Base-by-base conservation (phyloP, 305 asterid genomes). In the Fraxinus floribunda region DNA sequence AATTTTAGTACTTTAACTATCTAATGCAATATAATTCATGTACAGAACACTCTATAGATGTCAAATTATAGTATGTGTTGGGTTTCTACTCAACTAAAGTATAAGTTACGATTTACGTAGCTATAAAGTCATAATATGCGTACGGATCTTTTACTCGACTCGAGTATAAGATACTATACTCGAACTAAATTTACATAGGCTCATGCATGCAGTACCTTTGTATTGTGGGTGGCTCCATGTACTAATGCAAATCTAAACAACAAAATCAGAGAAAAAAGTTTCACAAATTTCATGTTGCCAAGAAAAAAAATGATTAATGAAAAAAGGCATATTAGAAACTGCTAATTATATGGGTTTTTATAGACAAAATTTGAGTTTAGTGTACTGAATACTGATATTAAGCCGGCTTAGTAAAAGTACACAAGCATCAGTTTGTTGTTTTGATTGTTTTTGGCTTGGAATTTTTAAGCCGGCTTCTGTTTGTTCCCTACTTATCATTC, bases 401-500 rank as follows among this genome's bases (percentile, higher is more conserved):
- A 76, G 88, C 82, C 86, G 86, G 86, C 84, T 44, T 6, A 18
- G 18, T 71, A 5, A 0, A 39, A 62, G 77, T 76, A 78, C 84
- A 86, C 55, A 79, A 76, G 75, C 79, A 83, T 24, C 79, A 79
- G 66, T 38, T 9, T 57, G 22, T 57, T 22, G 64, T 75, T 78
- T 84, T 84, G 76, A 78, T 29, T 72, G 34, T 79, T 79, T 81
- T 79, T 60, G 76, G 46, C 74, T 87, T 87, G 87, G 81, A 71
- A 79, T 9, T 68, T 52, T 62, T 1, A 13, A 55, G 89, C 88
- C 89, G 86, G 91, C 85, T 83, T 82, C 85, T 80, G 71, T 83
- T 75, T 71, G 78, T 41, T 57, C 26, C 73, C 77, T 77, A 32
- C 11, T 46, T 34, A 18, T 7, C 5, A 84, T 83, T 66, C 70